Evolutionary conservation across 2,329 filamentous ascomycete species (phyloP), one percentile per base, ranked within the genome.

Genomic region (Trichoderma atroviride): DNA sequence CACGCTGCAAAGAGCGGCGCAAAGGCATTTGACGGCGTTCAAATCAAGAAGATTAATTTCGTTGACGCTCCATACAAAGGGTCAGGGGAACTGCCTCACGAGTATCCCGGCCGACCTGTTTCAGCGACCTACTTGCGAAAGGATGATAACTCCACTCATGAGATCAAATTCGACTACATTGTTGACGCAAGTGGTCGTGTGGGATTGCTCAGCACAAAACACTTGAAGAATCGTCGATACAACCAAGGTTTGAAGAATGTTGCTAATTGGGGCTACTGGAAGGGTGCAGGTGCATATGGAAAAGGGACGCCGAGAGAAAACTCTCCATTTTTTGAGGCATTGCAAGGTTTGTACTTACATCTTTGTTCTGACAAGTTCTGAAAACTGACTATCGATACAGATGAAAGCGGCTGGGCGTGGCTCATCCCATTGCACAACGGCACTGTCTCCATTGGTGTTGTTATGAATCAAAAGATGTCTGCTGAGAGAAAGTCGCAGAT

Each of bases 321-420:
- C 19, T 73, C 73, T 0, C 83, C 83, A 0, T 81, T 77, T 61
- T 85, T 84, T 70, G 83, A 84, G 72, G 81, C 81, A 1, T 71
- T 84, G 14, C 56, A 73, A 59, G 76, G 76, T 79, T 69, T 22
- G 61, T 57, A 37, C 24, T 14, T 6, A 19, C 1, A 14, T 4
- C 19, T 4, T 7, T 37, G 2, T 9, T n/a, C 9, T 56, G 35
- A 19, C 14, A 37, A 37, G 22, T 24, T 27, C 2, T 16, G 5
- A 11, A 11, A 6, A 14, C 57, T 60, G n/a, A 60, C 31, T 24
- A n/a, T 40, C 7, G 19, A 19, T 6, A 13, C 29, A 75, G 83
- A 86, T 74, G 79, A 63, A 1, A 84, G 81, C 69, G 84, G 84
- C 13, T 86, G 84, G 84, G 74, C 70, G 14, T 86, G 83, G 83